Base-by-base conservation (phyloP, 768 basidiomycete genomes). In the Fibroporia radiculosa region DNA sequence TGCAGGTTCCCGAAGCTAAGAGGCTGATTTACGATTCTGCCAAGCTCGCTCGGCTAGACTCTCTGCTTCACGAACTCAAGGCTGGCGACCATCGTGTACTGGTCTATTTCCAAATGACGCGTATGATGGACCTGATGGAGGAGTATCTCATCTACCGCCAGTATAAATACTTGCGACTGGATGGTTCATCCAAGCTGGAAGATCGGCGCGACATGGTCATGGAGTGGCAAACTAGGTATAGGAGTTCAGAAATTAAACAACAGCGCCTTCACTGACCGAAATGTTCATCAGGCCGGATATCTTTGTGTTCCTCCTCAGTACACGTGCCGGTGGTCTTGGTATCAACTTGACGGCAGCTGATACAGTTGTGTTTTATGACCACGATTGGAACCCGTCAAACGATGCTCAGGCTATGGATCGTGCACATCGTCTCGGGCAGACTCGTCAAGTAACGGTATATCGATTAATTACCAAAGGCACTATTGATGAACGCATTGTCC, bases 121-220 rank as follows among this genome's bases (percentile, higher is more conserved):
- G 85, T 48, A 99, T 98, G 96, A 96, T 99, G 84, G 93, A 97
- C 62, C 71, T 98, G 40, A 93, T 98, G 80, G 96, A 98, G 63
- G 96, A 98, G 62, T 99, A 97, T 62, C 73, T 99, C 48, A 90
- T 96, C 47, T 96, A 87, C 67, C 82, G 95, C 2, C 93, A 97
- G 62, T 92, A 92, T 71, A 93, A 92, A 63, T 96, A 97, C 59
- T 69, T 96, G 14, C 77, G 93, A 28, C 67, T 97, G 44, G 93
- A 97, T 64, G 93, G 93, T 28, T 87, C 87, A 1, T 95, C 92
- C 23, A 92, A 93, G 54, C 73, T 99, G 42, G 92, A 93, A 55
- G 96, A 99, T 61, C 75, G 96, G 55, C 77, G 96, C 46, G 96
- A 98, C 63, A 98, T 99, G 96, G 96, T 99, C 22, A 92, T 92